Evolutionary conservation across 176 grass and related monocot genomes (phyloP), one percentile per base, ranked within the genome.

Genomic region (Themeda triandra): DNA sequence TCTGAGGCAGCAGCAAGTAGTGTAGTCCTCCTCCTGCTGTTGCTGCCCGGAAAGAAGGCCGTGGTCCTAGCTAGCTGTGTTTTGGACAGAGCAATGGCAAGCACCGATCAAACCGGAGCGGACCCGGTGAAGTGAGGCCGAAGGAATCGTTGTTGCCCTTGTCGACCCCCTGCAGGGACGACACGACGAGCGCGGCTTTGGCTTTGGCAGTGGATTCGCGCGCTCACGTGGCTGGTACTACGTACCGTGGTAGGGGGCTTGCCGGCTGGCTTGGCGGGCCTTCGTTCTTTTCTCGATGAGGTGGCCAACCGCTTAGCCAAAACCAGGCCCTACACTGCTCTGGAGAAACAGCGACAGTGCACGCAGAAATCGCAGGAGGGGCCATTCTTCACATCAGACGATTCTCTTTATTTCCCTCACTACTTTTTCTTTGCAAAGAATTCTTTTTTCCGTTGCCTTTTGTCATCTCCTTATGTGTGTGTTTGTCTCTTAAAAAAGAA

Each of bases 321-420:
- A 80, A 68, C 76, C 2, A 75, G 82, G 68, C 21, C 81, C 87
- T 73, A 84, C 81, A 42, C 67, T 31, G 36, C 46, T 48, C 69
- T 58, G 60, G 76, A 68, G 45, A 13, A 24, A 30, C 33, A 60
- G 87, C 41, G 14, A 51, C 63, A 41, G 27, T 40, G 32, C 63
- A 69, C 62, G 15, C 7, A n/a, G 39, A 63, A 71, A 71, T 36
- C 23, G n/a, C 64, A 23, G 73, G 35, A 76, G 73, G 33, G 48
- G 13, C 76, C 76, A 73, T 80, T 13, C 14, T 30, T 66, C 87
- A 23, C 45, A 84, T 68, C 46, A 17, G 6, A 64, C 13, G 25
- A 23, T 24, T 23, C 8, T 29, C 13, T 64, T 30, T 64, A 6
- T 29, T 30, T 64, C 0, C 25, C 27, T 30, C 13, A 2, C 40